Percentiles rank a stretch among this genome's conserved stretches.
Conservation (phyloP, 2,329 filamentous ascomycete species). For the Exophiala aquamarina region DNA sequence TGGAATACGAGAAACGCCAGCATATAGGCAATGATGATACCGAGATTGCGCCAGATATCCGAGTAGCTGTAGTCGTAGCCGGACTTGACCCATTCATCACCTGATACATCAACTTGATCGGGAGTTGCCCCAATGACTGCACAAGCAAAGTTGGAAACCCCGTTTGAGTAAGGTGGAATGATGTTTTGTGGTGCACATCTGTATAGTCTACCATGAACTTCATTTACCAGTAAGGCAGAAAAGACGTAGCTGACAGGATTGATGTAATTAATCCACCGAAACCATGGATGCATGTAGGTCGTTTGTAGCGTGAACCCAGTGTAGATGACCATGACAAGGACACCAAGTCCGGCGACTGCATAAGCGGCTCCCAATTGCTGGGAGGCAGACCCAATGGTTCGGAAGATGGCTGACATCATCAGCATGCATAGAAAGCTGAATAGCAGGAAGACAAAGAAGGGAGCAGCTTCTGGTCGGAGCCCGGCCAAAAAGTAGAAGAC, state of each 20-base stretch:
- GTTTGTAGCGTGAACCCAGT: slow-evolving; percentile 47
- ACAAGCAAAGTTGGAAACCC: slow-evolving; percentile 68
- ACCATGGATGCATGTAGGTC: slow-evolving; percentile 53
- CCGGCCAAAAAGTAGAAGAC: slow-evolving; percentile 66
- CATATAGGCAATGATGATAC: slow-evolving; percentile 66
- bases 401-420: slow-evolving; percentile 60
- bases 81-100: slow-evolving; percentile 59
- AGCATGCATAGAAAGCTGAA: slow-evolving; percentile 54
- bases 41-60: slow-evolving; percentile 69
- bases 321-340: slow-evolving; percentile 41
- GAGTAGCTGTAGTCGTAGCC: slow-evolving; percentile 58
- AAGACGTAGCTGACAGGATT: slow-evolving; percentile 42
- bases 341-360: slow-evolving; percentile 48
- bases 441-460: slow-evolving; percentile 63
- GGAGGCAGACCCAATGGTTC: slow-evolving; percentile 57
- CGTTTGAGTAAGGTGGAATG: slow-evolving; percentile 70
- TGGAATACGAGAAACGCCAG: slow-evolving; percentile 65
- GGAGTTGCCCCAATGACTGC: slow-evolving; percentile 54
- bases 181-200: slow-evolving; percentile 29
- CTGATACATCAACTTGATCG: slow-evolving; percentile 56
- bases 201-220: slow-evolving; percentile 34
- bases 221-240: slow-evolving; percentile 39
- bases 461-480: slow-evolving; percentile 49
- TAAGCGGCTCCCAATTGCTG: slow-evolving; percentile 58
- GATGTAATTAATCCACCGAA: slow-evolving; percentile 44